phyloP scores from a whole-genome alignment of 768 basidiomycete species.

The Mrakia frigida region DNA sequence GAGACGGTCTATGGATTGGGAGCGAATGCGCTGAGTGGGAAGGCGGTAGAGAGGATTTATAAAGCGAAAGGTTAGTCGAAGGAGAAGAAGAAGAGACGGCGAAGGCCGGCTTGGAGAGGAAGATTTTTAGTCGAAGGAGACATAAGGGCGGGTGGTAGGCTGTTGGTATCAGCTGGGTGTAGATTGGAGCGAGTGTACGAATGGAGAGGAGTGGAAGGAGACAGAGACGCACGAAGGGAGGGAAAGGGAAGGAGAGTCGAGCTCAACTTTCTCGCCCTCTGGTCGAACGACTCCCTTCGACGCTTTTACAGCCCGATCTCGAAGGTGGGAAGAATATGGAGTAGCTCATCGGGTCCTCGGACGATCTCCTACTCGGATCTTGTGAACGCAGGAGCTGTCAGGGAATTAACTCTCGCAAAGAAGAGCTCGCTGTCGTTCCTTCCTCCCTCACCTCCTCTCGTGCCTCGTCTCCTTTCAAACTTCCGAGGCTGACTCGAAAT shows the following conservation, averaged over 20 bases:
- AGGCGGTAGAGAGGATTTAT: slow-evolving; percentile 71
- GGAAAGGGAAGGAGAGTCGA: slow-evolving; percentile 1
- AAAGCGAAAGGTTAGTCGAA: slow-evolving; percentile 57
- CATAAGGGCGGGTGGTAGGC: not conserved
- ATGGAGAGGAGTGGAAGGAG: not conserved
- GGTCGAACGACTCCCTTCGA: not conserved
- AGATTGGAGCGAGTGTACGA: not conserved
- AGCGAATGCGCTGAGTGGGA: slow-evolving; percentile 62
- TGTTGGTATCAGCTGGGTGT: not conserved
- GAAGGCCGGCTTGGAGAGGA: not conserved
- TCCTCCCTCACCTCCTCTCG: not conserved
- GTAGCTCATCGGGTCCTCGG: no score
- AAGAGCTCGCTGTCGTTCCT: not conserved
- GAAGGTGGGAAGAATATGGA: not conserved
- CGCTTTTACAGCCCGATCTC: no score
- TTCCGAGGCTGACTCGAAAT: not conserved
- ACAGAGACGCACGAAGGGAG: not conserved
- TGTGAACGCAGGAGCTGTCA: not conserved
- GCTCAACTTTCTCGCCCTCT: not conserved
- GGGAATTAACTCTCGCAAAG: not conserved
- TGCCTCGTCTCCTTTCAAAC: not conserved
- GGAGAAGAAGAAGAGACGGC: no score
- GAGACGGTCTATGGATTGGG: slow-evolving; percentile 99
- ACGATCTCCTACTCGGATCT: not conserved
- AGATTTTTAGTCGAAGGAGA: not conserved